Evolutionary conservation across 164 flowering plant species (phyloP), one percentile per base, ranked within the genome.

Genomic region (Magnolia changhungtana): DNA sequence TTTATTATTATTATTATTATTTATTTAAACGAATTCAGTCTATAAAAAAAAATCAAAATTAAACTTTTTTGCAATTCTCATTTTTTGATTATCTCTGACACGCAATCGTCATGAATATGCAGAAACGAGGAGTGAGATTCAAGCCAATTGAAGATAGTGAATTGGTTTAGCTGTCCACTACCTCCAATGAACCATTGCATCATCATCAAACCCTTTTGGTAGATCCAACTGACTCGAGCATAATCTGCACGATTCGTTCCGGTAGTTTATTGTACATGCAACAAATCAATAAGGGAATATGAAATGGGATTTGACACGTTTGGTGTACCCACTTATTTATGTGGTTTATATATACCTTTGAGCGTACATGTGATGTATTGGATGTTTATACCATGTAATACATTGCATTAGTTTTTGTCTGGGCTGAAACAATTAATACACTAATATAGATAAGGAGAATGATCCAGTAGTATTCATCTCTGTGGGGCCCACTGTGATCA

Each of bases 51-150:
- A 37, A 37, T 37, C 45, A 37, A 37, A 37, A 37, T 37, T 37
- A 37, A 37, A 37, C 45, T 37, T 4, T 37, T 37, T 37, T 37
- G 45, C 45, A 4, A 37, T 37, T 37, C 45, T 5, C 45, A 37
- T 37, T 37, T 37, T 37, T 37, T 37, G 45, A 37, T 37, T 5
- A 0, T 37, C 45, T 16, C 61, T 55, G 10, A 55, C 61, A 11
- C 10, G 3, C 61, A 55, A 14, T 55, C 14, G 18, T 11, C 61
- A 37, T 55, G 18, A 55, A 11, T 55, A 16, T 20, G 24, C 67
- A 64, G 67, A 64, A 64, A 64, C 24, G 4, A 7, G 67, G 67
- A 64, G 67, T 64, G 24, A 64, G 67, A 64, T 64, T 64, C 24
- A 16, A 21, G 24, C 23, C 24, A n/a, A 20, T 21, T 9, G 24